These are phyloP conservation scores for Lycium ferocissimum DNA, from an alignment of 257 asterid genomes.

Conservation along the genomic window DNA sequence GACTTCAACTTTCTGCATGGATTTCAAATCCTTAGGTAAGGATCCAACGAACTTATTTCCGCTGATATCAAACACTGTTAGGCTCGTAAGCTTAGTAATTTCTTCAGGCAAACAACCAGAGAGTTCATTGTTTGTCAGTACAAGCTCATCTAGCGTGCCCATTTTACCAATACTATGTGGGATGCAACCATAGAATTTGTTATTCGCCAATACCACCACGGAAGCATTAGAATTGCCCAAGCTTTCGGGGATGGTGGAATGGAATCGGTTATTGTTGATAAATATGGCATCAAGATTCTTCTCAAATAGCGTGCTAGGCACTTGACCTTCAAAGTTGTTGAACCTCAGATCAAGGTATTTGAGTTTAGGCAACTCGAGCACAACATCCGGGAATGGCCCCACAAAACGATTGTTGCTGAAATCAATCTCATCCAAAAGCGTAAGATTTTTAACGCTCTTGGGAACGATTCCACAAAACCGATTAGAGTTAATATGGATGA, in stretches of 20 bases:
- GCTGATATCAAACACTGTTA: constrained; percentile 53
- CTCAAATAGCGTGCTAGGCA: constrained; percentile 61
- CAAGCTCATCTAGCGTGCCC: constrained; percentile 55
- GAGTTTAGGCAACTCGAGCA: constrained; percentile 59
- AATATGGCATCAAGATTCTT: constrained; percentile 62
- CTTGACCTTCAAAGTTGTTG: constrained; percentile 82
- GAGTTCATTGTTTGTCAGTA: constrained; percentile 46
- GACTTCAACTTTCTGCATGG: constrained; percentile 51
- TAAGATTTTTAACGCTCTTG: constrained; percentile 46
- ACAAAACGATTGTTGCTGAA: constrained; percentile 90
- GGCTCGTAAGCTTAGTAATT: constrained; percentile 46
- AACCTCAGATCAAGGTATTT: constrained; percentile 76
- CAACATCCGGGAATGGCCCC: constrained; percentile 72
- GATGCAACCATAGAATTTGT: constrained; percentile 60
- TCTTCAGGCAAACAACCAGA: constrained; percentile 73
- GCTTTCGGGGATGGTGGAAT: constrained; percentile 56
- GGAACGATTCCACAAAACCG: constrained; percentile 90
- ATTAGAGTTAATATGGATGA: constrained; percentile 81
- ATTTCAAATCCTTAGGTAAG: constrained; percentile 53
- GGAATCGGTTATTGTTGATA: constrained; percentile 59
- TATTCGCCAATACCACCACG: constrained; percentile 54
- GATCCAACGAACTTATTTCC: constrained; percentile 53
- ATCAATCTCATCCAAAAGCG: constrained; percentile 67
- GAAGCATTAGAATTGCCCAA: constrained; percentile 70
- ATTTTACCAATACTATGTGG: constrained; percentile 61